Evolutionary conservation across 2,329 filamentous ascomycete genomes (phyloP), one percentile per base, ranked within the genome.

Genomic region (Endoconidiophora polonica): DNA sequence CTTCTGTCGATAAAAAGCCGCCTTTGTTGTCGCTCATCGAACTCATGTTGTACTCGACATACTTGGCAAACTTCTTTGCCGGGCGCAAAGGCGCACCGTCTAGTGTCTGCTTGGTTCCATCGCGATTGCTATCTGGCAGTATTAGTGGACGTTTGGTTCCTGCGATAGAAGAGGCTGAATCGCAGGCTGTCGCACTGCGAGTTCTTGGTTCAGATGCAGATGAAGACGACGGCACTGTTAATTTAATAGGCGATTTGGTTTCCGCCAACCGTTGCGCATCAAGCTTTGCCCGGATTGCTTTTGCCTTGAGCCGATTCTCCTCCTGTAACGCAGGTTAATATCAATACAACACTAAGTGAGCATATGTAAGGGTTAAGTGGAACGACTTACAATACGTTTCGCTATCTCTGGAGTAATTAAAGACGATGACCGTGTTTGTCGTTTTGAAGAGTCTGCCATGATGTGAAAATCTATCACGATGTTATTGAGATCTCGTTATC

Each of bases 1-100:
- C 91, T 55, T 90, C 84, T 1, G 77, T 74, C n/a, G 82, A 84
- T 56, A 98, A 66, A 64, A 98, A 98, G 0, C 91, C 91, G 55
- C 91, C 91, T 61, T 95, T 95, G 1, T 90, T 96, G 63, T 98
- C 91, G 5, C 83, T 93, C 87, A 98, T 96, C 66, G 90, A 83
- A 61, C 84, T 90, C 66, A 98, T 91, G 64, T 98, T 91, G 67
- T 95, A 96, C 61, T 98, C 91, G 60, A 98, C 88, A 62, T 83
- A 96, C 63, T 91, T 90, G 54, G 84, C 79, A 57, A 96, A 95
- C 60, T 93, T 95, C 59, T 80, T 77, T 44, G 86, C 85, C 0
- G 90, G 82, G 50, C 79, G 79, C 46, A 93, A 79, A 41, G 63
- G 54, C 62, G 60, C 68, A 14, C 70, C 68, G 55, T 73, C 66